Evolutionary conservation across 345 rosid genomes (phyloP), one percentile per base, ranked within the genome.

Genomic region (Corchorus olitorius): DNA sequence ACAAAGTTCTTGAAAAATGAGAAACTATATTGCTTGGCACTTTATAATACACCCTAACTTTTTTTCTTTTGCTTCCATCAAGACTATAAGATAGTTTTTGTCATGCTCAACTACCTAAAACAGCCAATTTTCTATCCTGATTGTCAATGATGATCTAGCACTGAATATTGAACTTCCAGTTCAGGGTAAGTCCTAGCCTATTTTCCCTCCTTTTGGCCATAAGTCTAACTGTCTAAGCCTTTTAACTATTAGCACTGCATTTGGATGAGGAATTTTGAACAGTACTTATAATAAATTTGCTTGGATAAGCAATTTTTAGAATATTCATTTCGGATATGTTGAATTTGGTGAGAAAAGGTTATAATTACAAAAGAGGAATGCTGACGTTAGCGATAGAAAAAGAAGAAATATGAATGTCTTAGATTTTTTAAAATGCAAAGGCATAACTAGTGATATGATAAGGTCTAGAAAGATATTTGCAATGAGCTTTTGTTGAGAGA

Each of bases 141-240:
- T 43, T 54, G 8, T 10, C 41, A 27, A 56, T 11, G 52, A 58
- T 19, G n/a, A 58, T 33, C 19, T 56, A 20, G 65, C 37, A 59
- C 54, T 9, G 16, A 66, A n/a, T 5, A 53, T 35, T 37, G 33
- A 55, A 39, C 34, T 20, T 22, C 48, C 48, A 41, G n/a, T 46
- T 67, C 39, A 73, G 68, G 60, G 69, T 34, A 74, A 72, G 37
- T 52, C 6, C 10, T 55, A 72, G 49, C 61, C 27, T 27, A 0
- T 27, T 27, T 27, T 27, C 27, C 27, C 27, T 27, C 27, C 27
- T 27, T 27, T 27, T 27, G 27, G 27, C 27, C 27, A 27, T 27
- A 27, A 27, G 27, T 27, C 27, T 27, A 27, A 27, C n/a, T n/a
- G n/a, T n/a, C n/a, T n/a, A n/a, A n/a, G n/a, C n/a, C 34, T 34